Percentiles rank a stretch among this genome's conserved stretches.
Evolutionary conservation across 768 basidiomycete species (phyloP).

Genomic region (Mycena indigotica): DNA sequence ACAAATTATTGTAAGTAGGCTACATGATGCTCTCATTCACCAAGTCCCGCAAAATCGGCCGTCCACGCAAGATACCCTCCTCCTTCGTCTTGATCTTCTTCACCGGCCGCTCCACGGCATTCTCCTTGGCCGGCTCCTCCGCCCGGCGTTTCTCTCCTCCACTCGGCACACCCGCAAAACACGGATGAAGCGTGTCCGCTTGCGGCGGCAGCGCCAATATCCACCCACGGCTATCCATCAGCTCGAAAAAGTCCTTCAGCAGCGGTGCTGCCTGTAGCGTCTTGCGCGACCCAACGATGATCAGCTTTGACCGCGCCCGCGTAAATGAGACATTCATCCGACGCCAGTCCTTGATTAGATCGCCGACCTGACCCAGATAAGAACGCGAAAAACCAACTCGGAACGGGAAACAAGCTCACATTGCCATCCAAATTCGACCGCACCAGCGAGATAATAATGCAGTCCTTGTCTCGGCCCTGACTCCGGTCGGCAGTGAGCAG

Average conservation of each 20-base stretch:
- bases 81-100: constrained; percentile 39
- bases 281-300: constrained; percentile 85
- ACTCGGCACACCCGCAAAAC: constrained; percentile 15
- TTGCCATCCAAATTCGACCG: constrained; percentile 77
- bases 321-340: constrained; percentile 97
- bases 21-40: no score
- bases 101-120: constrained; percentile 28
- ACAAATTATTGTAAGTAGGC: no score
- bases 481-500: constrained; percentile 90
- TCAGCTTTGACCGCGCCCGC: constrained; percentile 84
- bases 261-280: constrained; percentile 69
- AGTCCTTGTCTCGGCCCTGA: constrained; percentile 95
- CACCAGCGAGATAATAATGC: constrained; percentile 91
- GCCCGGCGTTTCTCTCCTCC: constrained; percentile 32
- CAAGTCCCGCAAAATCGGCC: constrained; percentile 64
- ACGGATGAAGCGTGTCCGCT: constrained; percentile 56
- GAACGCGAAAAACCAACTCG: not conserved
- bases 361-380: constrained; percentile 68
- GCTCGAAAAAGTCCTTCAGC: constrained; percentile 70
- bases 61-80: constrained; percentile 50
- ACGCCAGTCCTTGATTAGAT: constrained; percentile 93
- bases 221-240: constrained; percentile 79
- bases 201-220: constrained; percentile 56
- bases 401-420: constrained; percentile 47
- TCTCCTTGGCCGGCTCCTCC: constrained; percentile 19